Base-by-base conservation (phyloP, 768 basidiomycete species). In the Punctularia strigosozonata region DNA sequence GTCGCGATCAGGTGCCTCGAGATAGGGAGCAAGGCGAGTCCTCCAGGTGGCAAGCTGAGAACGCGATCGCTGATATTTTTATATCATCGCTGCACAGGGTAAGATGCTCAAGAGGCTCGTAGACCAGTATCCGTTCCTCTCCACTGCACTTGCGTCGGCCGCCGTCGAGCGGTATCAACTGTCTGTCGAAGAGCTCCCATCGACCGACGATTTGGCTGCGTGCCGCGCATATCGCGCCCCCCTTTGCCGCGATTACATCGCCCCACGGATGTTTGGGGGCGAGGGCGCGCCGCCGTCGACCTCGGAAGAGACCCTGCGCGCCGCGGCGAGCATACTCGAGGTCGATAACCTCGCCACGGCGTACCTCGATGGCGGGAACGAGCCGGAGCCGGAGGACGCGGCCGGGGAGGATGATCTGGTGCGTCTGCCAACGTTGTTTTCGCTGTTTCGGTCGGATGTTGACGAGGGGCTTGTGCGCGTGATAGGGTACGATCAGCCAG, bases 401-500 rank as follows among this genome's bases (percentile, higher is more conserved):
- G 40, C 36, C 38, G 22, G 28, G 44, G 39, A 21, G 44, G 39
- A 40, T n/a, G 48, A 45, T 31, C 41, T 44, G 36, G 51, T 46
- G 32, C 36, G 47, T 42, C n/a, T n/a, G 25, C 39, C 38, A 31
- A 19, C 38, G 20, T n/a, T 36, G 25, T 39, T 37, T 30, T 33
- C 36, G 39, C 18, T 25, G 20, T 37, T 42, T 38, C 25, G 35
- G 26, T 24, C 33, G 36, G 36, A 23, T 39, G 33, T 43, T 44
- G 25, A 47, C 25, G 23, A 41, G 34, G 34, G 26, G 35, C 36
- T 30, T 43, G 17, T 25, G 24, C 36, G 12, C 25, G 18, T 24
- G 40, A 14, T 46, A 84, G 81, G 82, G 81, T n/a, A 47, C 49
- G 5, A 79, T 85, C 37, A 71, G 78, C 14, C 80, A 85, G 46